phyloP scores from a whole-genome alignment of 2,329 filamentous ascomycete species.

The Xylaria sp. region DNA sequence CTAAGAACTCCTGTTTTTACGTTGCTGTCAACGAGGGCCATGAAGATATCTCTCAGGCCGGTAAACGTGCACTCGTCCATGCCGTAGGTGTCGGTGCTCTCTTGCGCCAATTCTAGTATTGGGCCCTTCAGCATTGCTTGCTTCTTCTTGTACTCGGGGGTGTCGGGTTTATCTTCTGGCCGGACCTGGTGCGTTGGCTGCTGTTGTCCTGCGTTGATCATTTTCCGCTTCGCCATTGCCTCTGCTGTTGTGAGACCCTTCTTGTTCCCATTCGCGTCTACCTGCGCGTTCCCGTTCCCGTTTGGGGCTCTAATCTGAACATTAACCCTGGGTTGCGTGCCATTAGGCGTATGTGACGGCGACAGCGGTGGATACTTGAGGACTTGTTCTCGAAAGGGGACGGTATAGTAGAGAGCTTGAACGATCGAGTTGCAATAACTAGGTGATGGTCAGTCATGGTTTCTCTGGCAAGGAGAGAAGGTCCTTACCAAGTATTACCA shows the following conservation, averaged over 20 bases:
- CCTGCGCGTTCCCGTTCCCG: slow-evolving; percentile 50
- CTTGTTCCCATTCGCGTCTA: slow-evolving; percentile 51
- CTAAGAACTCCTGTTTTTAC: slow-evolving; percentile 88
- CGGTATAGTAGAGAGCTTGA: slow-evolving; percentile 95
- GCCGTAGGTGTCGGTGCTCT: slow-evolving; percentile 78
- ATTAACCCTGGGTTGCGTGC: slow-evolving; percentile 57
- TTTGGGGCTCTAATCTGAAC: slow-evolving; percentile 62
- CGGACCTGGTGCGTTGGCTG: slow-evolving; percentile 58
- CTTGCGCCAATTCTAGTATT: slow-evolving; percentile 80
- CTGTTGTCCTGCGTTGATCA: slow-evolving; percentile 56
- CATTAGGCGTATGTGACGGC: slow-evolving; percentile 70
- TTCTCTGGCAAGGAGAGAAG: slow-evolving; percentile 30
- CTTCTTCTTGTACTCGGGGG: slow-evolving; percentile 98
- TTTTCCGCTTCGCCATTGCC: slow-evolving; percentile 58
- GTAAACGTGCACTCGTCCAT: slow-evolving; percentile 97
- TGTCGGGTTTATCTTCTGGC: slow-evolving; percentile 91
- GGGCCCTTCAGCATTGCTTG: slow-evolving; percentile 87
- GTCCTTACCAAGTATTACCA: slow-evolving; percentile 87
- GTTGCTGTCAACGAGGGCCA: slow-evolving; percentile 79
- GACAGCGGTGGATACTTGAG: slow-evolving; percentile 83
- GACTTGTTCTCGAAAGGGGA: slow-evolving; percentile 90
- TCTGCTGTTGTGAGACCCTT: slow-evolving; percentile 60
- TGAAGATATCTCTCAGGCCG: slow-evolving; percentile 93
- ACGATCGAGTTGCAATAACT: slow-evolving; percentile 99
- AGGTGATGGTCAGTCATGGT: slow-evolving; percentile 31